These are phyloP conservation scores for Boletus subparvulus DNA, from an alignment of 768 basidiomycete genomes.

Conservation along the genomic window DNA sequence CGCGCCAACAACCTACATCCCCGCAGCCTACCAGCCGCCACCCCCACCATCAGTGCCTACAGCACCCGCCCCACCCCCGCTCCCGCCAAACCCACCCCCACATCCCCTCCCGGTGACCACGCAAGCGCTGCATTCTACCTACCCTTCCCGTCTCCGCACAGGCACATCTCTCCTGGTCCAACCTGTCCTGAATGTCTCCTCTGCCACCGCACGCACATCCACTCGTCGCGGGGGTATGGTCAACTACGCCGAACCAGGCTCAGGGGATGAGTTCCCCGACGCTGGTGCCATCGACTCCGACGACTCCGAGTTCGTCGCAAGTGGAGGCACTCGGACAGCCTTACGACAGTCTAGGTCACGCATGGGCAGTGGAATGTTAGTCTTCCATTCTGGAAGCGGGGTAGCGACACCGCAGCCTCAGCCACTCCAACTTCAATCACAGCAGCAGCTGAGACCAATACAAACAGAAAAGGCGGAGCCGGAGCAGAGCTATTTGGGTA, in stretches of 20 bases:
- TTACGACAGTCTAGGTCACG: constrained; percentile 47
- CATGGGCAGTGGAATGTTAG: constrained; percentile 48
- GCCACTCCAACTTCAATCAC: constrained; percentile 15
- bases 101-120: constrained; percentile 57
- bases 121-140: constrained; percentile 80
- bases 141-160: constrained; percentile 86
- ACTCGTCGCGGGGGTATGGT: constrained; percentile 67
- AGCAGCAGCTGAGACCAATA: constrained; percentile 17
- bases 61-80: constrained; percentile 28
- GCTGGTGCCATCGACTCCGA: constrained; percentile 82
- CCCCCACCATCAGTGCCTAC: constrained; percentile 32
- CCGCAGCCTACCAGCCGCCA: constrained; percentile 39
- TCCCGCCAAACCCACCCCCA: constrained; percentile 48
- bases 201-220: constrained; percentile 45
- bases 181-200: constrained; percentile 58
- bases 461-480: constrained; percentile 55
- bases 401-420: constrained; percentile 35
- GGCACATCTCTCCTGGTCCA: constrained; percentile 90
- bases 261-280: constrained; percentile 78
- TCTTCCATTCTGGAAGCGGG: constrained; percentile 55
- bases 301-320: constrained; percentile 78
- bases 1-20: constrained; percentile 35
- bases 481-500: constrained; percentile 88
- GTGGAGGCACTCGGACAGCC: constrained; percentile 59
- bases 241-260: constrained; percentile 86